phyloP scores from a whole-genome alignment of 2,329 filamentous ascomycete species.

The Scopulariopsis brevicaulis region DNA sequence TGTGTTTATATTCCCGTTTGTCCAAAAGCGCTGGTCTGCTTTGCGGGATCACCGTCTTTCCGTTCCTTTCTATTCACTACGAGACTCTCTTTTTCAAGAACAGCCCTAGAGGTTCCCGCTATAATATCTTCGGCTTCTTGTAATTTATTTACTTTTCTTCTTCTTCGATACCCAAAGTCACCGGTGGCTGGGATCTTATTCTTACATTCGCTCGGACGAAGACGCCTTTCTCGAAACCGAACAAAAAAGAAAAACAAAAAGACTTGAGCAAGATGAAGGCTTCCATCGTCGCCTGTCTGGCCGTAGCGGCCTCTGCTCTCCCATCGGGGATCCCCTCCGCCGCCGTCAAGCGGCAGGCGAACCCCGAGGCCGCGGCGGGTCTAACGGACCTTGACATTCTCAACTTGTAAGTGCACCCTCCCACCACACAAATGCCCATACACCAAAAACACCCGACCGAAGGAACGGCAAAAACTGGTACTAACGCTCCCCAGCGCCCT shows the following conservation, averaged over 20 bases:
- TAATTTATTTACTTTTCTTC: constrained; percentile 17
- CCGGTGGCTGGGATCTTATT: constrained; percentile 3
- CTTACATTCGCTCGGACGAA: constrained; percentile 1
- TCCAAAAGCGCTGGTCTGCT: constrained; percentile 40
- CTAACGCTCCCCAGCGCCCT: constrained; percentile 37
- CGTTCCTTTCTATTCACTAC: constrained; percentile 17
- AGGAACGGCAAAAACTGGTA: not conserved
- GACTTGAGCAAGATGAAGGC: constrained; percentile 26
- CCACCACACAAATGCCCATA: not conserved
- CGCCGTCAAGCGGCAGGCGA: constrained; percentile 37
- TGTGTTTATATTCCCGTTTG: constrained; percentile 13
- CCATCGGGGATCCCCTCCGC: constrained; percentile 33
- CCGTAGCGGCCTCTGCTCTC: constrained; percentile 31
- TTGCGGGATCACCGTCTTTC: constrained; percentile 20
- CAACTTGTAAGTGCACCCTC: constrained; percentile 36
- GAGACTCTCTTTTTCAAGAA: constrained; percentile 5
- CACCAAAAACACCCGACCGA: not conserved
- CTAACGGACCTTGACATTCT: constrained; percentile 43
- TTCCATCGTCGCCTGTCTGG: constrained; percentile 28
- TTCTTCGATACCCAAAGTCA: not conserved
- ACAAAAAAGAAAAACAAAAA: constrained; percentile 11
- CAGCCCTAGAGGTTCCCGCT: constrained; percentile 1
- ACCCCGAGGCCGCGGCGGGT: constrained; percentile 31
- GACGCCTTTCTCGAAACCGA: not conserved
- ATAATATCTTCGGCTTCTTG: constrained; percentile 2